Evolutionary conservation across 2,329 filamentous ascomycete genomes (phyloP).

Genomic region (Aureobasidium pullulans): DNA sequence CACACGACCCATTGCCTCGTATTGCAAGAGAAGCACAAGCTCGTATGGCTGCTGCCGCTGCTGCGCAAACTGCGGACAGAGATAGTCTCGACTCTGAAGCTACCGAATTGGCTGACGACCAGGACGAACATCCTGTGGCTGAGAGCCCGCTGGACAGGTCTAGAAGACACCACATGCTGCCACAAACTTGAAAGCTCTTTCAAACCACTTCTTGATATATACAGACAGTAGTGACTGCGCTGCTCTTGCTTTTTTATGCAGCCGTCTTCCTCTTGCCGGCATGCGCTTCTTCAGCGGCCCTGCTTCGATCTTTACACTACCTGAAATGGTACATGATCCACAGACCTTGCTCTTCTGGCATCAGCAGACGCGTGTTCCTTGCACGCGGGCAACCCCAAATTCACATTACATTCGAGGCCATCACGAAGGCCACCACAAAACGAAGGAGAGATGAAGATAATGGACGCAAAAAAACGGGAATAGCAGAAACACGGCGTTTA

Average conservation of each 20-base stretch:
- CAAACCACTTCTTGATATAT: neutral
- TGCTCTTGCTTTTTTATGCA: neutral
- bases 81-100: slow-evolving; percentile 14
- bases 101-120: slow-evolving; percentile 11
- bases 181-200: neutral
- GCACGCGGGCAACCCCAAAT: too few species aligned
- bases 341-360: too few species aligned
- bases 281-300: too few species aligned
- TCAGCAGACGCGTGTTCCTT: too few species aligned
- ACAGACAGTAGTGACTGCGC: neutral
- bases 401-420: neutral
- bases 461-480: neutral
- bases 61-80: neutral
- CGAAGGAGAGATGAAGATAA: neutral
- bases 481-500: too few species aligned
- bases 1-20: slow-evolving; percentile 2
- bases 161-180: slow-evolving; percentile 6
- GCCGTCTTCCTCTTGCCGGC: neutral
- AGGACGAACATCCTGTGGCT: neutral
- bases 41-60: slow-evolving; percentile 5
- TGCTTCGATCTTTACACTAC: too few species aligned
- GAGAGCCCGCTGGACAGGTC: slow-evolving; percentile 7
- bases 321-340: too few species aligned
- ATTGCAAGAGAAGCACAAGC: slow-evolving; percentile 8
- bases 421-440: neutral